Percentiles rank a stretch among this genome's conserved stretches.
These are phyloP conservation scores for Neonectria magnoliae DNA, from an alignment of 2,329 filamentous ascomycete genomes.

Conservation along the genomic window DNA sequence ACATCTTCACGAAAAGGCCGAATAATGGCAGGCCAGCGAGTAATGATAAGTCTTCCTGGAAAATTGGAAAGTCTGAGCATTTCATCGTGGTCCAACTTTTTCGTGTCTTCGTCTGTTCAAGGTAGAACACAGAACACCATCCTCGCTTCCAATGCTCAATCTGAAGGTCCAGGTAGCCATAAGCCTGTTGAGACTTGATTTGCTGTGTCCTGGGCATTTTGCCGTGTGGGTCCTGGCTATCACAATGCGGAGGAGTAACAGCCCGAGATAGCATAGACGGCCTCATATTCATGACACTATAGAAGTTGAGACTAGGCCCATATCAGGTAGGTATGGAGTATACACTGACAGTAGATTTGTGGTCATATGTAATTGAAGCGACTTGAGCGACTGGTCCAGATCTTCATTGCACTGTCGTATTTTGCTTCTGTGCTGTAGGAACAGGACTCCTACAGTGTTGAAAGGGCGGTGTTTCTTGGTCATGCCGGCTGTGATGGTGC, in stretches of 20 bases:
- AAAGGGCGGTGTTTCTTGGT: neutral
- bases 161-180: neutral
- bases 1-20: neutral
- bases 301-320: neutral
- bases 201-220: neutral
- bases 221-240: neutral
- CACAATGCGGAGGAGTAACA: neutral
- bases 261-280: neutral
- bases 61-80: rapidly evolving
- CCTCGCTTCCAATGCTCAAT: neutral
- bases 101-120: neutral
- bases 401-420: neutral
- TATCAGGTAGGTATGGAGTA: too few relatives aligned
- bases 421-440: conserved; percentile 7
- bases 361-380: neutral
- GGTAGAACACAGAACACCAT: neutral
- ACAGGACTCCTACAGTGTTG: neutral
- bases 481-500: neutral
- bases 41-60: neutral
- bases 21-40: neutral
- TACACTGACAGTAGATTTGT: neutral
- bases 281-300: conserved; percentile 4
- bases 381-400: conserved; percentile 4
- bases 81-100: neutral
- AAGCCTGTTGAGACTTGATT: neutral